Base-by-base conservation (phyloP, 1,284 basidiomycete species). In the Tilletia caries region DNA sequence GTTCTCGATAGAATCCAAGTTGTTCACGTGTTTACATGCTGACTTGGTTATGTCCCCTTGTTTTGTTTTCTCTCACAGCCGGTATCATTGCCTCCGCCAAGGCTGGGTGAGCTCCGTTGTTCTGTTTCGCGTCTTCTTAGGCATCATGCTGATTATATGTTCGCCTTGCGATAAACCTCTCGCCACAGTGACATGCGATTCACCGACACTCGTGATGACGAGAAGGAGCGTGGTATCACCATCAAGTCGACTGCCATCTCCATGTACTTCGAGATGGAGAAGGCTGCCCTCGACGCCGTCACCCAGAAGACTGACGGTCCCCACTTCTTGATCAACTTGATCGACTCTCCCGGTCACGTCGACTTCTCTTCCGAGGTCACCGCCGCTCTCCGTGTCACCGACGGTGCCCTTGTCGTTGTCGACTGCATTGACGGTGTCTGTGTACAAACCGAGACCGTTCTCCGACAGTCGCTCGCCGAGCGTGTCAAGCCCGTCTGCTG, bases 211-310 rank as follows among this genome's bases (percentile, higher is more conserved):
- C 81, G 95, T 88, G 90, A 92, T 52, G 96, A 99, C 85, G 96
- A 99, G 88, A 98, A 97, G 85, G 96, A 98, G 86, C 95, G 96
- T 87, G 96, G 96, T 89, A 99, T 99, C 83, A 99, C 96, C 72
- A 99, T 99, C 88, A 99, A 99, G 87, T 98, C 96, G 65, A 99
- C 96, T 64, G 96, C 95, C 84, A 98, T 98, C 85, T 97, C 96
- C 73, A 98, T 98, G 96, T 98, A 96, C 87, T 98, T 99, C 85
- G 90, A 93, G 87, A 89, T 99, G 83, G 85, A 88, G 84, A 93
- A 96, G 88, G 95, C 97, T 25, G 73, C 79, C 64, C 72, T 82
- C 64, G 80, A 84, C 23, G 87, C 91, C 73, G 91, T 98, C 85
- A 91, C 93, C 86, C 95, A 98, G 88, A 92, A 95, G 87, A 95